phyloP scores from a whole-genome alignment of 345 rosid species.

The Arabidopsis arenosa region DNA sequence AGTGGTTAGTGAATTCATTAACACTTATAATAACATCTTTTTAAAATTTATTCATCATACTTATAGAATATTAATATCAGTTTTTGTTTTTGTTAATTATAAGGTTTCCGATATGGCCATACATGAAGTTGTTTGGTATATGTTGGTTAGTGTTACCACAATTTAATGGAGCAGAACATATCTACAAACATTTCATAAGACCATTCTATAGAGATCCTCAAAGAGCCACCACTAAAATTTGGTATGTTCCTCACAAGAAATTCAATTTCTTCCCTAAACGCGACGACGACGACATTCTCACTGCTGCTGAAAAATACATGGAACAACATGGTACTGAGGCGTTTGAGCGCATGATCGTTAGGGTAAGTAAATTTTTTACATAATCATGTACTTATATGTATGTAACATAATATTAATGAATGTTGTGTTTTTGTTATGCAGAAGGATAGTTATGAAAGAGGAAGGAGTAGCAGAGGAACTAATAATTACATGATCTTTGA shows the following conservation, averaged over 20 bases:
- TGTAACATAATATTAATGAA: neutral
- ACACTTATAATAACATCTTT: neutral
- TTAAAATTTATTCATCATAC: neutral
- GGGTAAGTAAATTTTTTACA: conserved; percentile 52
- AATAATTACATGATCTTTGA: conserved; percentile 76
- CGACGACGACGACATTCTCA: conserved; percentile 67
- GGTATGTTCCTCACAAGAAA: conserved; percentile 89
- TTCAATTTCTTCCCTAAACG: conserved; percentile 59
- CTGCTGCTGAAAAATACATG: conserved; percentile 87
- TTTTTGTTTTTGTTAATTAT: neutral
- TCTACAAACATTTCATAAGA: conserved; percentile 81
- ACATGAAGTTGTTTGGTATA: conserved; percentile 71
- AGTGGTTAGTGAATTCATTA: conserved; percentile 61
- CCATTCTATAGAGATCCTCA: conserved; percentile 76
- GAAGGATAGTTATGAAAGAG: conserved; percentile 73
- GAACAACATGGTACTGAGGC: conserved; percentile 85
- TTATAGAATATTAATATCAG: neutral
- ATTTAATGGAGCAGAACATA: conserved; percentile 92
- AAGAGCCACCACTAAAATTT: conserved; percentile 68
- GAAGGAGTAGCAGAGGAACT: conserved; percentile 55
- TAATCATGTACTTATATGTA: neutral
- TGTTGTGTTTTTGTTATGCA: conserved; percentile 45
- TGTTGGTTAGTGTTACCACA: conserved; percentile 95
- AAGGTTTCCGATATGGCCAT: conserved; percentile 96
- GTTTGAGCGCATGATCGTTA: conserved; percentile 77